phyloP scores from a whole-genome alignment of 108 stramenopile species.

The Licmophora abbreviata region DNA sequence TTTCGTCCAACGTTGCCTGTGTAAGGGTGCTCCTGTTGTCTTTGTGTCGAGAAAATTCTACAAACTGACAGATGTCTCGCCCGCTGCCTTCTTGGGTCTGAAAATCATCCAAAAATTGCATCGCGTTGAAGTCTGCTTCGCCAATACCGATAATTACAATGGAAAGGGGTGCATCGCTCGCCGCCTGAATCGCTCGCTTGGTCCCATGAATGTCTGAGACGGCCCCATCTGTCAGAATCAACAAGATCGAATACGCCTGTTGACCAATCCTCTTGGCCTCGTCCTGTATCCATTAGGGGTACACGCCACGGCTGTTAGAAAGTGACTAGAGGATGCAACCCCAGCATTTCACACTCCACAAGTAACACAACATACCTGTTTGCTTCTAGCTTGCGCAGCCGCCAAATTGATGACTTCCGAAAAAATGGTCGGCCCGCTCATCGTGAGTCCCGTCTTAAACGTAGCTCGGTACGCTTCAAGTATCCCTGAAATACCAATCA shows the following conservation, averaged over 20 bases:
- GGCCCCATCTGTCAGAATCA: slow-evolving; percentile 90
- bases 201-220: slow-evolving; percentile 76
- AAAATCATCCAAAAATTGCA: slow-evolving; percentile 72
- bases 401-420: slow-evolving; percentile 73
- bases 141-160: slow-evolving; percentile 88
- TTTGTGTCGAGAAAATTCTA: slow-evolving; percentile 42
- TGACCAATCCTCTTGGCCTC: slow-evolving; percentile 10
- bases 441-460: slow-evolving; percentile 55
- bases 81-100: slow-evolving; percentile 4
- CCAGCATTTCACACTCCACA: too few species aligned
- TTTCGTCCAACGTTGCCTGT: slow-evolving; percentile 65
- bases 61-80: slow-evolving; percentile 82
- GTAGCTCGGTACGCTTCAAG: slow-evolving; percentile 59
- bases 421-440: slow-evolving; percentile 88
- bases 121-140: slow-evolving; percentile 65
- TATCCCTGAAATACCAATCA: slow-evolving; percentile 59
- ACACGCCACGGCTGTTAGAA: too few species aligned
- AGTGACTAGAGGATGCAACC: too few species aligned
- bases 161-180: slow-evolving; percentile 62
- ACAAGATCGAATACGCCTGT: slow-evolving; percentile 66
- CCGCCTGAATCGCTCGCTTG: slow-evolving; percentile 29
- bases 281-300: too few species aligned
- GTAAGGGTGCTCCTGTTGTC: slow-evolving; percentile 44
- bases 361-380: too few species aligned
- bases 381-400: slow-evolving; percentile 33